phyloP scores from a whole-genome alignment of 768 basidiomycete genomes.

The Tylopilus felleus region DNA sequence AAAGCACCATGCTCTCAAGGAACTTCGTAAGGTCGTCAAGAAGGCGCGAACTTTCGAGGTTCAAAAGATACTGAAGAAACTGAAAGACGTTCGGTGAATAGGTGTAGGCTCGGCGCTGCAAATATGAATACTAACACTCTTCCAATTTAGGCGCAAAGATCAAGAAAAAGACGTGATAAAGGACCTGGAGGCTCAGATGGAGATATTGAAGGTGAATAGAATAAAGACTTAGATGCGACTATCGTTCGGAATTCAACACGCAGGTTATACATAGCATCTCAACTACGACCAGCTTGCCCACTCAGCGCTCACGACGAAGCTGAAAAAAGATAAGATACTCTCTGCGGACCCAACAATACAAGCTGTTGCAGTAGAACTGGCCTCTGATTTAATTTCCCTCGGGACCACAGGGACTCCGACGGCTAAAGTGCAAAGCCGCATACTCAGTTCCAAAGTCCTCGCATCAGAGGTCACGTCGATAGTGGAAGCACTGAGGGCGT shows the following conservation, averaged over 20 bases:
- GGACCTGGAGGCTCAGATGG: constrained; percentile 59
- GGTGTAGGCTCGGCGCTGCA: not conserved
- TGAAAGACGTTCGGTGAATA: constrained; percentile 62
- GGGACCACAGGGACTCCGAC: constrained; percentile 40
- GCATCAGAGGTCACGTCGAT: constrained; percentile 53
- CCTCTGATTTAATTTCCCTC: constrained; percentile 31
- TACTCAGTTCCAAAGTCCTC: constrained; percentile 76
- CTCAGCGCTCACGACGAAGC: constrained; percentile 65
- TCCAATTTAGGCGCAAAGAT: constrained; percentile 33
- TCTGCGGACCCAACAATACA: constrained; percentile 47
- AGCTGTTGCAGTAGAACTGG: constrained; percentile 46
- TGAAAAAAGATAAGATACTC: constrained; percentile 68
- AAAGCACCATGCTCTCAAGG: constrained; percentile 74
- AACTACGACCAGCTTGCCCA: constrained; percentile 57
- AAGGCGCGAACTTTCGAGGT: constrained; percentile 79
- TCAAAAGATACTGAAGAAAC: constrained; percentile 77
- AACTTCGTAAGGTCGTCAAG: constrained; percentile 73
- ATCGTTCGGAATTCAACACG: not conserved
- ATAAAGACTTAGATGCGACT: not conserved
- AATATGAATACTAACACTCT: not conserved
- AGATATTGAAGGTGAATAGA: constrained; percentile 57
- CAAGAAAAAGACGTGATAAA: constrained; percentile 37
- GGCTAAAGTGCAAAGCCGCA: constrained; percentile 64
- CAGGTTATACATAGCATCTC: constrained; percentile 46
- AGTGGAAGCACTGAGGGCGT: constrained; percentile 46